Evolutionary conservation across 106 monocot genomes (phyloP).

Genomic region (Dendrobium catenatum): DNA sequence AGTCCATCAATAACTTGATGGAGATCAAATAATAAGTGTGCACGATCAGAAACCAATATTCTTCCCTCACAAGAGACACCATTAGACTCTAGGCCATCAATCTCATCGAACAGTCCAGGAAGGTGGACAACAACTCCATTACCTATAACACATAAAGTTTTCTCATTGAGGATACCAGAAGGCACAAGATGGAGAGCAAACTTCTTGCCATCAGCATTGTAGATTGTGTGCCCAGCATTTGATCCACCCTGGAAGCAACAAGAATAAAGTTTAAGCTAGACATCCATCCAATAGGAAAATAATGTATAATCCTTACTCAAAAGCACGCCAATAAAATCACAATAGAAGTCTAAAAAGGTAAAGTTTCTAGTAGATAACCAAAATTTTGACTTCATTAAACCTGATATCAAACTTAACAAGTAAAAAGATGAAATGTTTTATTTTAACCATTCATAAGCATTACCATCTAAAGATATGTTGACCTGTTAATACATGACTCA

Average conservation of each 20-base stretch:
- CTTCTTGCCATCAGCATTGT: conserved; percentile 85
- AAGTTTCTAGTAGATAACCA: background rate
- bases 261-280: background rate
- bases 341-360: background rate
- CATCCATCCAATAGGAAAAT: background rate
- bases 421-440: background rate
- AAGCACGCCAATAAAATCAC: background rate
- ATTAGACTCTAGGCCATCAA: conserved; percentile 74
- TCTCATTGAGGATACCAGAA: conserved; percentile 85
- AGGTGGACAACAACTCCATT: conserved; percentile 91
- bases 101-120: conserved; percentile 85
- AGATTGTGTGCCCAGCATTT: conserved; percentile 97
- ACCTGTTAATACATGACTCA: background rate
- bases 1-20: conserved; percentile 84
- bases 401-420: background rate
- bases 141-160: conserved; percentile 80
- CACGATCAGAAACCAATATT: conserved; percentile 89
- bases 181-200: conserved; percentile 96
- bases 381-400: background rate
- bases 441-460: background rate
- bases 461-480: background rate
- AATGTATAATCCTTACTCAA: background rate
- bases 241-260: conserved; percentile 66
- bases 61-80: conserved; percentile 66
- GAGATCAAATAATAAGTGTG: conserved; percentile 88